Conservation (phyloP, 805 yeast genomes). For the Hanseniaspora clermontiae region DNA sequence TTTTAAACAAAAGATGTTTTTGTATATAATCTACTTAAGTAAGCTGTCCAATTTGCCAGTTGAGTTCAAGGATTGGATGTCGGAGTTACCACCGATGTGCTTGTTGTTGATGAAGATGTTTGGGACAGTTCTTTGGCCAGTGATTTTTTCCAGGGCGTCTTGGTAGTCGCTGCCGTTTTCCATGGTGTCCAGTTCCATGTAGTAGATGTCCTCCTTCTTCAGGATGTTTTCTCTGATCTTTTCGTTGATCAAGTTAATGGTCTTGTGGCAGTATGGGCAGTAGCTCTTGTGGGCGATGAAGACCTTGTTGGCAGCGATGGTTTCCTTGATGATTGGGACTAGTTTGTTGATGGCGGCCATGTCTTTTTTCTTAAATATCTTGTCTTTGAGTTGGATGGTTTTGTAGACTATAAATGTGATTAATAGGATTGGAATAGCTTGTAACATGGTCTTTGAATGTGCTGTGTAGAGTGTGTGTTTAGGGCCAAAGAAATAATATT, state of each 20-base stretch:
- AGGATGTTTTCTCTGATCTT: constrained; percentile 34
- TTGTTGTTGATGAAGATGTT: constrained; percentile 79
- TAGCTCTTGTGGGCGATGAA: constrained; percentile 74
- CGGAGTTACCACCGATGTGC: constrained; percentile 93
- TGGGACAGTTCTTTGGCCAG: constrained; percentile 91
- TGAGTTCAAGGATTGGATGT: constrained; percentile 58
- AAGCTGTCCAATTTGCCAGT: constrained; percentile 43
- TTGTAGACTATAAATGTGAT: not conserved
- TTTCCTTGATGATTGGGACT: constrained; percentile 43
- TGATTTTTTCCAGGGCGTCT: constrained; percentile 57
- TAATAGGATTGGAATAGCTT: not conserved
- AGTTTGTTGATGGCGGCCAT: constrained; percentile 50
- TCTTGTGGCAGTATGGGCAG: constrained; percentile 52
- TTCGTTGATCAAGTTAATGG: constrained; percentile 31
- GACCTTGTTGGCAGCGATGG: constrained; percentile 53
- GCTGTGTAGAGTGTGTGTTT: no score
- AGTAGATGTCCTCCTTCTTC: constrained; percentile 15
- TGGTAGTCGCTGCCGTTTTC: constrained; percentile 75
- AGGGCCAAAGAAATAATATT: not conserved
- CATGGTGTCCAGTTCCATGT: constrained; percentile 36
- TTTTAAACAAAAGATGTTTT: no score
- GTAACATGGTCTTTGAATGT: constrained; percentile 11
- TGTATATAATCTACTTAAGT: constrained; percentile 19
- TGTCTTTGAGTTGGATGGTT: not conserved
- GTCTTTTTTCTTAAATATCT: constrained; percentile 10